Evolutionary conservation across 78 protist genomes (phyloP), one percentile per base, ranked within the genome.

Genomic region (Isochrysis galbana): DNA sequence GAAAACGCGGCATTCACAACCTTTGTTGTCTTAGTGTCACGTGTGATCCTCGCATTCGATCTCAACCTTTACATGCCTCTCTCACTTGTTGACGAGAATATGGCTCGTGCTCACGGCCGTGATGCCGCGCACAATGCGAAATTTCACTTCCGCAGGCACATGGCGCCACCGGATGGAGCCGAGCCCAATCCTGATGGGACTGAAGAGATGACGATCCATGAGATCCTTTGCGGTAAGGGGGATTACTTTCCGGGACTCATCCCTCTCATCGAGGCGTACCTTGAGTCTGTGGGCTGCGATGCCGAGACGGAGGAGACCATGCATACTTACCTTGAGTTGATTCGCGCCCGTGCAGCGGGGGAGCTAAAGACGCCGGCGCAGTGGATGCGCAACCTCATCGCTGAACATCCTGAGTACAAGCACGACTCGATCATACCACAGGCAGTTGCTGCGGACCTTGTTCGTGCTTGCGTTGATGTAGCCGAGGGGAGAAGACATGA

Each of bases 1-100:
- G 99, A 98, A 91, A 98, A 98, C 72, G 98, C 99, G 0, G 99
- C 99, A 22, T 98, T 93, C 89, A 80, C 96, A 36, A 95, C 91
- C 26, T 97, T 98, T 80, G 90, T 91, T 25, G 91, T 97, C 47
- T 95, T 98, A 36, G 39, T 97, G 32, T 38, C 97, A 25, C 96
- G 97, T 34, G 96, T 96, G 47, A 97, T 98, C 78, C 88, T 95
- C 80, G 61, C 90, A 23, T 96, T 97, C 90, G 67, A 95, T 61
- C 94, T 97, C 54, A 94, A 97, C 87, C 90, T 98, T 77, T 97
- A 96, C 95, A 74, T 98, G 36, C 99, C 99, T 45, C 89, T 98
- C 32, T 95, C 99, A 32, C 91, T 69, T 95, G 97, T 97, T 32
- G 99, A 98, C 92, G 96, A 87, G 77, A 98, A 98, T 93, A 94